Conservation (phyloP, 1,284 basidiomycete genomes). For the Cutaneotrichosporon arboriforme region DNA sequence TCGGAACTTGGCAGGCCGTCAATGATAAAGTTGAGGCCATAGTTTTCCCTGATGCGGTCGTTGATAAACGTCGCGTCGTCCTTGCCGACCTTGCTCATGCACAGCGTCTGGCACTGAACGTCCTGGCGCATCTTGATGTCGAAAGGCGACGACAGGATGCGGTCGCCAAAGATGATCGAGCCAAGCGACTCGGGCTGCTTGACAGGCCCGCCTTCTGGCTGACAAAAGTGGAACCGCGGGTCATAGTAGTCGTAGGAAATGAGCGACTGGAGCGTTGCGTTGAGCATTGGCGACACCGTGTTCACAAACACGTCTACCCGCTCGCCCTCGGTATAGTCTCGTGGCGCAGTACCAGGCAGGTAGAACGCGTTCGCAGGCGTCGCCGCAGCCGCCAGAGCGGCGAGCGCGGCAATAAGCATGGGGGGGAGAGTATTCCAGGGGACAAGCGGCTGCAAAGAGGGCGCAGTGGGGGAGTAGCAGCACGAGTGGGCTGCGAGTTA, state of each 20-base stretch:
- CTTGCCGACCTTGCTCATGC: slow-evolving; percentile 58
- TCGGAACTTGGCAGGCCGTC: slow-evolving; percentile 92
- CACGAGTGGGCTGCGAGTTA: too few species aligned
- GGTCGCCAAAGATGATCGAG: slow-evolving; percentile 90
- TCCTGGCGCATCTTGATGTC: slow-evolving; percentile 50
- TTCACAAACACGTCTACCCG: slow-evolving; percentile 70
- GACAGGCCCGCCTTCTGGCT: slow-evolving; percentile 67
- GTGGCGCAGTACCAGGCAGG: slow-evolving; percentile 70
- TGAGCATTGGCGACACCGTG: slow-evolving; percentile 77
- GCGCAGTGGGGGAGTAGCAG: too few species aligned
- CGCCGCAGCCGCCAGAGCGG: slow-evolving; percentile 16
- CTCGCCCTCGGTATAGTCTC: slow-evolving; percentile 66
- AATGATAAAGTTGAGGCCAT: slow-evolving; percentile 90
- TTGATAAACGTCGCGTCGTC: slow-evolving; percentile 88
- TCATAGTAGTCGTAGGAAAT: slow-evolving; percentile 40
- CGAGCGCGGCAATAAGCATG: slow-evolving; percentile 16
- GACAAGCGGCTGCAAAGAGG: too few species aligned
- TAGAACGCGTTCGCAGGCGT: slow-evolving; percentile 55
- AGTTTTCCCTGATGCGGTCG: slow-evolving; percentile 80
- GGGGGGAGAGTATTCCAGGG: not conserved
- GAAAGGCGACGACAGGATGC: slow-evolving; percentile 87
- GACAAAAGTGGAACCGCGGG: slow-evolving; percentile 73
- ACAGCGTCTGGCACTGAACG: slow-evolving; percentile 69
- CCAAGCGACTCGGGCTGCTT: slow-evolving; percentile 84
- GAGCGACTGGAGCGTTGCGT: slow-evolving; percentile 62